These are phyloP conservation scores for Fonsecaea nubica DNA, from an alignment of 2,329 filamentous ascomycete genomes.

Conservation along the genomic window DNA sequence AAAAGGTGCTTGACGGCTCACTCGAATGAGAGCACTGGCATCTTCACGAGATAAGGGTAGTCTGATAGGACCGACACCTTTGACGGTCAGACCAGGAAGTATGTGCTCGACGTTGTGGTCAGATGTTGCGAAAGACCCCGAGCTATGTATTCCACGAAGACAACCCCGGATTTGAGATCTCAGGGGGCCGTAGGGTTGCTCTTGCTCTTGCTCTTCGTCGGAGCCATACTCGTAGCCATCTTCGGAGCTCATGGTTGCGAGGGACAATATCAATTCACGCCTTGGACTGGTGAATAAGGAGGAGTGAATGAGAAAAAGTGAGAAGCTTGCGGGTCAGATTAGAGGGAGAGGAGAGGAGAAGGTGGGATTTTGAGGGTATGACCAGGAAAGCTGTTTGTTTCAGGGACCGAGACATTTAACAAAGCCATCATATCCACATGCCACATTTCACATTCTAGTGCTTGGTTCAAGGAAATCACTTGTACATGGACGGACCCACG, in stretches of 20 bases:
- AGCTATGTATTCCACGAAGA: conserved; percentile 17
- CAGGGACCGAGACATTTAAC: too few species aligned
- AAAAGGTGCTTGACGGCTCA: conserved; percentile 41
- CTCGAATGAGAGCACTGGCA: conserved; percentile 33
- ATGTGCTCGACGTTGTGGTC: conserved; percentile 16
- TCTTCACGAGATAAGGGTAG: conserved; percentile 35
- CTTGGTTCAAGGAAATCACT: too few species aligned
- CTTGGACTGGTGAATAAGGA: too few species aligned
- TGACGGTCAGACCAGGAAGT: conserved; percentile 31
- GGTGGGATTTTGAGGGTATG: too few species aligned
- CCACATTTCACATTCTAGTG: too few species aligned
- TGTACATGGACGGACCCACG: too few species aligned
- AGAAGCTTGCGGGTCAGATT: too few species aligned
- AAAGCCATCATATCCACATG: too few species aligned
- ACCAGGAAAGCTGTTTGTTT: too few species aligned
- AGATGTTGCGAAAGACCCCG: conserved; percentile 23
- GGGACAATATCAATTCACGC: neutral
- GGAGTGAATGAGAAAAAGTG: too few species aligned
- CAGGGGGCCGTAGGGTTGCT: neutral
- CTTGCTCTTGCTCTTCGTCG: neutral
- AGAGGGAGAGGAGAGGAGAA: too few species aligned
- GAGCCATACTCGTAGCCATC: neutral
- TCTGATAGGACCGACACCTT: conserved; percentile 26
- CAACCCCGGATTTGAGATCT: conserved; percentile 14
- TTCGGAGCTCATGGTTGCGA: neutral